Evolutionary conservation across 2,329 filamentous ascomycete genomes (phyloP), one percentile per base, ranked within the genome.

Genomic region (Sporothrix inflata): DNA sequence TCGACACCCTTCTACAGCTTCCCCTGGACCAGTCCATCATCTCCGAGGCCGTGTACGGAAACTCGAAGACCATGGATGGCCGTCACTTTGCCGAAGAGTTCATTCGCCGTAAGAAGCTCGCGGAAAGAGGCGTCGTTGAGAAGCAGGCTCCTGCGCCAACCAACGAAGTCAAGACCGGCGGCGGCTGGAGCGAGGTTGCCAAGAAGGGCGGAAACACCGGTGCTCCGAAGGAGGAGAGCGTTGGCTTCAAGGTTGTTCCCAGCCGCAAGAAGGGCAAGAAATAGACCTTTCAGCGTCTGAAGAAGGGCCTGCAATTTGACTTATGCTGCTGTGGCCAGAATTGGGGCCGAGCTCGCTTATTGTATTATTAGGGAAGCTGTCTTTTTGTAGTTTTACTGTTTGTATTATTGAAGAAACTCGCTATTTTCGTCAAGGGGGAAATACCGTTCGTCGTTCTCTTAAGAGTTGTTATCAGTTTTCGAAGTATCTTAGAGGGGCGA

Each of bases 151-250:
- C 40, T 16, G 45, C 61, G 14, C 12, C 69, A 2, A 9, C 74
- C 6, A n/a, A 63, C 6, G 55, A 84, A 75, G 81, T 82, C 76
- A 84, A 82, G 67, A 78, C 82, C 34, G 83, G 85, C 34, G 90
- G 92, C 71, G 95, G 95, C 24, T 99, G 96, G 96, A 97, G 88
- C 77, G 96, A 98, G 83, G 96, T 99, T 69, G 96, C 96, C 1
- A 98, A 98, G 90, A 98, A 98, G 86, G 92, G 92, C 71, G 83
- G 84, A 71, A 79, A 80, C 66, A 85, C 84, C 74, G 86, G 87
- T 42, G 82, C 78, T 16, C 82, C 83, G 76, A 85, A 82, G 76
- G 83, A 81, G 12, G 77, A 81, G 7, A 75, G 53, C 40, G 79
- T 82, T 30, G 87, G 91, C 67, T 98, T 98, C 84, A 96, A 96